Evolutionary conservation across 2,329 filamentous ascomycete species (phyloP), one percentile per base, ranked within the genome.

Genomic region (Colletotrichum higginsianum): DNA sequence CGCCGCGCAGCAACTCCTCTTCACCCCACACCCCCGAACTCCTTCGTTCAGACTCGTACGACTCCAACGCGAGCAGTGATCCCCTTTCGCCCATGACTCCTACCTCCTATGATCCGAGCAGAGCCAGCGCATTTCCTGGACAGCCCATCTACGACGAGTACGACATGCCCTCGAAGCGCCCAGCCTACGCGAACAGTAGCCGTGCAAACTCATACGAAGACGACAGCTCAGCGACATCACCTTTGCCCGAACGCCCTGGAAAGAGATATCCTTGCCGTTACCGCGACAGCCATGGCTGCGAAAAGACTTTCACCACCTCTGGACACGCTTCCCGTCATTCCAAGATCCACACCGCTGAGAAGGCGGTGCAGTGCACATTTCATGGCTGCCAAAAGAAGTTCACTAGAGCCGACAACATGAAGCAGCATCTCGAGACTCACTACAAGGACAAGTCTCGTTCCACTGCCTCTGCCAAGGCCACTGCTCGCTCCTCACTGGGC

Each of bases 391-490:
- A 90, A 80, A 94, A 94, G 83, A 93, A 92, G 77, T 95, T 95
- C 76, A 94, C 92, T 13, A 91, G 93, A 74, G 91, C 92, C 76
- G 93, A 95, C 85, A 95, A 95, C 85, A 95, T 95, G 93, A 94
- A 94, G 86, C 93, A 95, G 82, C 93, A 95, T 77, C 87, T 94
- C 40, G 89, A 93, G 77, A 95, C 93, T 0, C 93, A 95, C 80
- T 92, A 89, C 82, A 91, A 91, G 81, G 87, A 90, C 74, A 89
- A 88, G 82, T 83, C 83, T 42, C 84, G 87, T 38, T 82, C 83
- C 3, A 82, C 84, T 2, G 76, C 77, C n/a, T 73, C 74, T 4
- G 55, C 61, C 15, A 75, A 74, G 53, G 56, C 67, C 15, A 75
- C 80, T 12, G 79, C 80, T 68, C 76, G 76, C 47, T 76, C 76